These are phyloP conservation scores for Ganoderma lucidum DNA, from an alignment of 1,284 basidiomycete species.

Conservation along the genomic window DNA sequence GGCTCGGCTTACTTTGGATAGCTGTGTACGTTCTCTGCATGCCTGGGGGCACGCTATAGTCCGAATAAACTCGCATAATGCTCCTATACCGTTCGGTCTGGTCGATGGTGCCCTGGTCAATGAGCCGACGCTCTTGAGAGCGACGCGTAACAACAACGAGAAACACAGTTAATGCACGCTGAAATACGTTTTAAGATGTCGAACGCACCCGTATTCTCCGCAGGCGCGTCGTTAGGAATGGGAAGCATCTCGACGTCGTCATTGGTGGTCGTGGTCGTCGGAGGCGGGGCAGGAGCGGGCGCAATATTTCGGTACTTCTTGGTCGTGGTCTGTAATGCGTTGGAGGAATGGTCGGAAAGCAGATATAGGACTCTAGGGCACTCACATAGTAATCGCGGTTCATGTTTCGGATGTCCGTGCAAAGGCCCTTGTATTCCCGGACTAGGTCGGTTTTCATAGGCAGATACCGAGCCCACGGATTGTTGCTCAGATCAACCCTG, in stretches of 20 bases:
- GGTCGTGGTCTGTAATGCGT: not conserved
- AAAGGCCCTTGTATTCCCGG: not conserved
- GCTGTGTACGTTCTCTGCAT: constrained; percentile 10
- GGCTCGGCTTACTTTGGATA: not conserved
- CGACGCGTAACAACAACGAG: no score
- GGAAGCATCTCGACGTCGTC: constrained; percentile 3
- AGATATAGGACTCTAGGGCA: not conserved
- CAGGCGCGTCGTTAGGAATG: not conserved
- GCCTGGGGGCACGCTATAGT: constrained; percentile 1
- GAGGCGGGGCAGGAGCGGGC: not conserved
- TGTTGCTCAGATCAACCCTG: not conserved
- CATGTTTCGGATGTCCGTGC: not conserved
- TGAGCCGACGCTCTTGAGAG: not conserved
- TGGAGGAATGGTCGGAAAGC: not conserved
- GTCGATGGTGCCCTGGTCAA: not conserved
- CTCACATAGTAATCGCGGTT: not conserved
- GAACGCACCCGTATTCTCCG: no score
- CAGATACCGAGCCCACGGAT: not conserved
- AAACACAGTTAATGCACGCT: not conserved
- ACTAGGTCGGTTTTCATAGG: not conserved
- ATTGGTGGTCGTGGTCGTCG: not conserved
- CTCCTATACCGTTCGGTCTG: not conserved
- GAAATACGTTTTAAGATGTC: not conserved
- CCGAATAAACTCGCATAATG: not conserved
- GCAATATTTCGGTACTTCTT: not conserved